These are phyloP conservation scores for Bipolaris sorokiniana DNA, from an alignment of 2,329 filamentous ascomycete species.

Conservation along the genomic window DNA sequence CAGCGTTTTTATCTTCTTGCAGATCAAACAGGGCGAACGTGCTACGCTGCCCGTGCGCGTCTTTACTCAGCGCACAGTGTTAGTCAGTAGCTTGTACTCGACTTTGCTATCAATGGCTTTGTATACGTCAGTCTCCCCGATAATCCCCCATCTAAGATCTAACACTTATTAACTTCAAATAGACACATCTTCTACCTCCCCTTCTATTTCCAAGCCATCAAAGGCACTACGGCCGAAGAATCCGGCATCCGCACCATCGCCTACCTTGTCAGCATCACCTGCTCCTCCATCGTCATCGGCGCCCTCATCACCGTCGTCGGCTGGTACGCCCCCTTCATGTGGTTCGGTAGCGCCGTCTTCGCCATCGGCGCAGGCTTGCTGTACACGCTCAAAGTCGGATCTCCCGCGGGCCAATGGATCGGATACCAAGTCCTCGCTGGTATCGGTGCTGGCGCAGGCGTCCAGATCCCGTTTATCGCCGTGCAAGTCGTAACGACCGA, in stretches of 20 bases:
- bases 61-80: constrained; percentile 47
- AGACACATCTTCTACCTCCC: constrained; percentile 49
- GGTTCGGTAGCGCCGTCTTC: constrained; percentile 44
- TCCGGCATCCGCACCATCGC: constrained; percentile 46
- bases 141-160: too few species aligned
- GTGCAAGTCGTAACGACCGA: constrained; percentile 51
- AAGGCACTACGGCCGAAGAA: constrained; percentile 49
- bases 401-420: constrained; percentile 44
- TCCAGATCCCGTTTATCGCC: constrained; percentile 54
- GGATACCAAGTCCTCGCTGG: constrained; percentile 50
- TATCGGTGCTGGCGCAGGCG: constrained; percentile 50
- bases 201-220: constrained; percentile 54
- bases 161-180: not conserved
- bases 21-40: constrained; percentile 37
- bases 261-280: constrained; percentile 40
- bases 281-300: constrained; percentile 37
- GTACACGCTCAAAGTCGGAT: constrained; percentile 42
- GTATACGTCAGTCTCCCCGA: constrained; percentile 36
- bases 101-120: constrained; percentile 48
- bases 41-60: constrained; percentile 42
- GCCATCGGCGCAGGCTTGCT: constrained; percentile 48
- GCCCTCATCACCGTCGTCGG: constrained; percentile 36
- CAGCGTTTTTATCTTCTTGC: constrained; percentile 51
- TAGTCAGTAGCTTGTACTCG: constrained; percentile 43
- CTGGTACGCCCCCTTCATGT: constrained; percentile 48